These are phyloP conservation scores for Leccinum rimulosum DNA, from an alignment of 768 basidiomycete species.

Conservation along the genomic window DNA sequence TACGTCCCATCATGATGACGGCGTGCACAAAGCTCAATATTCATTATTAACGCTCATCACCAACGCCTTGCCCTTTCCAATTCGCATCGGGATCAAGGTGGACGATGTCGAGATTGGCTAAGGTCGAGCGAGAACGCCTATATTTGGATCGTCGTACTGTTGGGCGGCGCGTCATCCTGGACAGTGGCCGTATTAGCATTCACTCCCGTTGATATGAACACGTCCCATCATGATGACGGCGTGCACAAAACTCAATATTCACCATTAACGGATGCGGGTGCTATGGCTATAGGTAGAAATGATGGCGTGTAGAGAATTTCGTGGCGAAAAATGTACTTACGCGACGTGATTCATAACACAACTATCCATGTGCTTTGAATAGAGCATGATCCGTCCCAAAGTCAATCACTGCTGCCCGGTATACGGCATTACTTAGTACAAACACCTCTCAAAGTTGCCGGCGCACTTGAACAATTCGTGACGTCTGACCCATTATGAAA, in stretches of 20 bases:
- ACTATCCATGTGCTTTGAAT: constrained; percentile 2
- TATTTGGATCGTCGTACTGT: background rate
- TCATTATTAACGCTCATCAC: no score
- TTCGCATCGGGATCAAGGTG: no score
- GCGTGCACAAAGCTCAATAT: no score
- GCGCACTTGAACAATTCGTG: constrained; percentile 60
- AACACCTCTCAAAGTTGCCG: constrained; percentile 49
- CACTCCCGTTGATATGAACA: background rate
- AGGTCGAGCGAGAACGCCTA: no score
- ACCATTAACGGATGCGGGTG: background rate
- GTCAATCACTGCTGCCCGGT: constrained; percentile 24
- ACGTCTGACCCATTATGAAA: no score
- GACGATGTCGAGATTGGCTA: no score
- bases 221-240: background rate
- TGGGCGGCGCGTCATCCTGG: background rate
- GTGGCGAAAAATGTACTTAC: no score
- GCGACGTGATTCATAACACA: background rate
- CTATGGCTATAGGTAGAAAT: constrained; percentile 11
- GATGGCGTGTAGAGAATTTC: background rate
- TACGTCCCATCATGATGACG: no score
- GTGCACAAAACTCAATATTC: background rate
- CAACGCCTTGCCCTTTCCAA: no score
- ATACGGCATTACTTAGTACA: constrained; percentile 43
- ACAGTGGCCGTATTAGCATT: background rate
- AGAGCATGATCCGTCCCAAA: constrained; percentile 17